Evolutionary conservation across 495 filamentous ascomycete genomes (phyloP), one percentile per base, ranked within the genome.

Genomic region (Neurospora africana): DNA sequence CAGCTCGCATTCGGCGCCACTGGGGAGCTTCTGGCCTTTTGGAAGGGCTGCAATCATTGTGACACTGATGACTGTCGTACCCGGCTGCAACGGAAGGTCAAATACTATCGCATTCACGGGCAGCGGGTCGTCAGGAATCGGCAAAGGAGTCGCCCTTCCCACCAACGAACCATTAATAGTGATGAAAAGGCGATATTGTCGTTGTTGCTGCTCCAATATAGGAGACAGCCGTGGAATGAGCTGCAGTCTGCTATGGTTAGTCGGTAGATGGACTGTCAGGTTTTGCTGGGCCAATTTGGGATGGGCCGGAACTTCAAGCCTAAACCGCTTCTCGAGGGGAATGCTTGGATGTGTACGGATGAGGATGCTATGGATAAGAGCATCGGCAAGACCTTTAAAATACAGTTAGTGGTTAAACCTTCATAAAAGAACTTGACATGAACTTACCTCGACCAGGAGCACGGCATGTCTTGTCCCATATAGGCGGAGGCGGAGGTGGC

Each of bases 331-430:
- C 35, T 85, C 82, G 19, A 88, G 77, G 30, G 85, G 87, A 37
- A 93, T 82, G 2, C 84, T 84, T 4, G 89, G 87, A 79, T 92
- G 91, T 4, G 91, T 89, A 43, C 82, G 79, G n/a, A 97, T 79
- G 33, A 86, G 83, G 47, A 94, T 78, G 68, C 87, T 91, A 36
- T 85, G 84, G 70, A 94, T 87, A 47, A 94, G 82, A 19, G 91
- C 89, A 76, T 91, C 87, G 40, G 76, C 68, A 15, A 73, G 40
- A 69, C 78, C 81, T 78, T 72, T 4, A 36, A 11, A 67, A 23
- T 0, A 21, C 1, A 38, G 65, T 75, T 69, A 78, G 75, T 47
- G 19, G 35, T 35, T 17, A 23, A 40, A 6, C 38, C 27, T 19
- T 17, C n/a, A 65, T 58, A 53, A 9, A 10, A 11, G 21, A 3